Percentiles rank a stretch among this genome's conserved stretches.
Evolutionary conservation across 495 filamentous ascomycete genomes (phyloP).

Genomic region (Parachaetomium inaequale): DNA sequence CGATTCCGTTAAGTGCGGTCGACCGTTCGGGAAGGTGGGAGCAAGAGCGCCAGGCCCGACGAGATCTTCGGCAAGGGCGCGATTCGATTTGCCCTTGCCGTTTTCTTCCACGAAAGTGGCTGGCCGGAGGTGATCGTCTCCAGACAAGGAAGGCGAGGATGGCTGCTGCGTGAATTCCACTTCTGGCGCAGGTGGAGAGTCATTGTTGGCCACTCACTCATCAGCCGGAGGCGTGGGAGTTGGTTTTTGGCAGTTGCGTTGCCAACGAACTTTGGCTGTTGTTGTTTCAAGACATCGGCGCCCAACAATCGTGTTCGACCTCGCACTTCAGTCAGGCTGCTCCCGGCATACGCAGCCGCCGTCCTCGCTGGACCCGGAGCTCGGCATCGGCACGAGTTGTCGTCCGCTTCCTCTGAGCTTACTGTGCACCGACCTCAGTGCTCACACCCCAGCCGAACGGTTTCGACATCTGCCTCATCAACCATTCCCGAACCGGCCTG

Average conservation of each 20-base stretch:
- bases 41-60: neutral
- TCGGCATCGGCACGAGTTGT: slow-evolving; percentile 9
- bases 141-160: slow-evolving; percentile 16
- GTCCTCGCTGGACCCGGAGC: neutral
- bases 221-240: neutral
- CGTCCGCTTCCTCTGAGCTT: neutral
- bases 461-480: neutral
- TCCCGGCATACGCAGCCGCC: neutral
- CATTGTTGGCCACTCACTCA: neutral
- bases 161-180: neutral
- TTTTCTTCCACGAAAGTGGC: slow-evolving; percentile 12
- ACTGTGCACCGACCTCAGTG: neutral
- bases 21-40: slow-evolving; percentile 23
- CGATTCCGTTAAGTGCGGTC: slow-evolving; percentile 11
- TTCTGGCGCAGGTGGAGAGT: neutral
- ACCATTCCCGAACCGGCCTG: slow-evolving; percentile 12
- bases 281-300: neutral
- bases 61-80: slow-evolving; percentile 13
- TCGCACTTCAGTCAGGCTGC: too few relatives aligned
- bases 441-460: neutral
- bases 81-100: neutral
- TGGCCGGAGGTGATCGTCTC: slow-evolving; percentile 15
- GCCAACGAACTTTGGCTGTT: too few relatives aligned
- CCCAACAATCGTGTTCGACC: neutral
- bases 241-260: neutral